Base-by-base conservation (phyloP, 192 early-diverging fungal species). In the Podila minutissima region DNA sequence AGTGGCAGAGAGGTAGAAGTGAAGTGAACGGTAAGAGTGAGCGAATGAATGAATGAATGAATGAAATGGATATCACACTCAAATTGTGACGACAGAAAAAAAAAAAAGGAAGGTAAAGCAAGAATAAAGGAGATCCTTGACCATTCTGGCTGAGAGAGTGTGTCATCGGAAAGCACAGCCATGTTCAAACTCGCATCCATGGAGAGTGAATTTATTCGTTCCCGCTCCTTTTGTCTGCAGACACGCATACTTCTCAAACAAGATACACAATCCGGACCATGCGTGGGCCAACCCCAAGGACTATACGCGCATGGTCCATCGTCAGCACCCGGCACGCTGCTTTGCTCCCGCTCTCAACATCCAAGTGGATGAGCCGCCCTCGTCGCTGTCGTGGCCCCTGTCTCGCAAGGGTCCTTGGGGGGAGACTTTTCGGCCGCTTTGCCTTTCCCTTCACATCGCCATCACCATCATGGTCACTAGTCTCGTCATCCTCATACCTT, bases 251-350 rank as follows among this genome's bases (percentile, higher is more conserved):
- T 19, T 46, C 15, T 41, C 41, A 71, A 4, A 67, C 69, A 55
- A 78, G 62, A 78, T 26, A 78, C 15, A 78, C 64, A 53, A 76
- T 63, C 64, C 70, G 71, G 57, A 78, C 48, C 1, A 48, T 71
- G 26, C 48, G 61, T 33, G 75, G 64, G 4, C 75, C 75, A 24
- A 78, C 59, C 37, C 75, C 69, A 3, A 78, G 64, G 32, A 78
- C 75, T 37, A 78, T 66, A 32, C 75, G 51, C 57, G 75, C 75
- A 62, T 78, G 75, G 35, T 78, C 75, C 75, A 78, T 63, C 35
- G 59, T 69, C 49, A 78, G 28, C 22, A 71, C 61, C 1, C 68
- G 53, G 32, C 69, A 78, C 13, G 75, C 75, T 5, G 58, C 63
- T 15, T 67, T 78, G 64, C 66, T 33, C 0, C 50, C 69, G 24